Evolutionary conservation across 208 protist species (phyloP), one percentile per base, ranked within the genome.

Genomic region (Leishmania tarentolae): DNA sequence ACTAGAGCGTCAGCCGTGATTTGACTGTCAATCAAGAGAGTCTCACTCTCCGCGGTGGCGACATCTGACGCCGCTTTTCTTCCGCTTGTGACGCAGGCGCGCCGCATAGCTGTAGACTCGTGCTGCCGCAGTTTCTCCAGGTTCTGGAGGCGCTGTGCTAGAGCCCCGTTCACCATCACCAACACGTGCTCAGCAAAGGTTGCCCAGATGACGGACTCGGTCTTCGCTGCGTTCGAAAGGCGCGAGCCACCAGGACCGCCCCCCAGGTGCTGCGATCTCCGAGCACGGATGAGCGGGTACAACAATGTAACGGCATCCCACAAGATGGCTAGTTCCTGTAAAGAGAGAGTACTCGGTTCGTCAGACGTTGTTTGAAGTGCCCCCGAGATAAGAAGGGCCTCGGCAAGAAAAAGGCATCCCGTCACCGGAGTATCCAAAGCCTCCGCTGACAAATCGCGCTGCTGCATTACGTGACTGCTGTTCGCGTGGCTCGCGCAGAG

Each of bases 371-470:
- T 53, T 3, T 71, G 68, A 1, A 72, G 24, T 28, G 76, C 78
- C 19, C 72, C 78, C 2, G 88, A 75, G 35, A 91, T 61, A 5
- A 92, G 84, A 37, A 96, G 50, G n/a, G 83, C 63, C 71, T 94
- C 93, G 1, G 86, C 83, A 24, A 89, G 72, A 56, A 94, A 90
- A 44, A 96, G 77, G 24, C 87, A 86, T 24, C 84, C 91, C 7
- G 87, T 88, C 53, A 93, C 66, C 28, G 82, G 53, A 40, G 80
- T 66, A 76, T 92, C 87, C n/a, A 35, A 13, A 46, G 40, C 59
- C 70, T 68, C 75, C 0, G 42, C 35, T 21, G n/a, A 76, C 35
- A 44, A 75, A 59, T 11, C 59, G 57, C 44, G 68, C 44, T n/a
- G 69, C 50, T 61, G 63, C 56, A 8, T 42, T 57, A 13, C 47